A percentile compares a stretch with the other conserved stretches of the same genome.
Evolutionary conservation across 2,329 filamentous ascomycete species (phyloP).

Genomic region (Phoma sp.): DNA sequence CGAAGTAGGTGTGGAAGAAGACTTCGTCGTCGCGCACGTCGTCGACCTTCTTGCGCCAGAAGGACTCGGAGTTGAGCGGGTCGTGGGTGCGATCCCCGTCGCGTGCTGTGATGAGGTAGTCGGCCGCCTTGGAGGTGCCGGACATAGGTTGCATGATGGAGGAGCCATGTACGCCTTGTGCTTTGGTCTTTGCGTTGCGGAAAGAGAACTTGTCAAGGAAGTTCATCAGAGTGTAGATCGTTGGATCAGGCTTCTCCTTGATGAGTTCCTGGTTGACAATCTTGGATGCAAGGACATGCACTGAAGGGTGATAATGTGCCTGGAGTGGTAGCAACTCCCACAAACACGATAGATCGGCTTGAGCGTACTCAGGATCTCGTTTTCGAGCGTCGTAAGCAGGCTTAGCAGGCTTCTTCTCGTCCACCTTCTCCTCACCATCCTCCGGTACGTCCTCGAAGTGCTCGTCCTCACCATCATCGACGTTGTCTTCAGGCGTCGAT

Average conservation of each 20-base stretch:
- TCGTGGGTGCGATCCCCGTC: conserved; percentile 66
- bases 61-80: conserved; percentile 83
- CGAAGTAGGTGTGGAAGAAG: conserved; percentile 99
- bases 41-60: conserved; percentile 90
- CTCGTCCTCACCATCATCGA: conserved; percentile 76
- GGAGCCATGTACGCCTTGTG: conserved; percentile 69
- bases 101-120: conserved; percentile 67
- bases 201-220: conserved; percentile 99
- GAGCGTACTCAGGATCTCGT: conserved; percentile 86
- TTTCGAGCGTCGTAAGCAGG: conserved; percentile 82
- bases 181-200: conserved; percentile 80
- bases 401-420: conserved; percentile 24
- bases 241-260: conserved; percentile 87
- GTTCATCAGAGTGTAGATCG: conserved; percentile 88
- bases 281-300: conserved; percentile 79
- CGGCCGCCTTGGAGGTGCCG: conserved; percentile 65
- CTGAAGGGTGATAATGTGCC: conserved; percentile 90
- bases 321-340: conserved; percentile 89
- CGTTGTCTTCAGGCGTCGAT: conserved; percentile 73
- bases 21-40: conserved; percentile 90
- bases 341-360: conserved; percentile 89
- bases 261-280: conserved; percentile 74
- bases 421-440: conserved; percentile 45
- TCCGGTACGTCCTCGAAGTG: conserved; percentile 71
- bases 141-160: conserved; percentile 97